Conservation (phyloP, 1,284 basidiomycete species). For the Rhodotorula sp. region DNA sequence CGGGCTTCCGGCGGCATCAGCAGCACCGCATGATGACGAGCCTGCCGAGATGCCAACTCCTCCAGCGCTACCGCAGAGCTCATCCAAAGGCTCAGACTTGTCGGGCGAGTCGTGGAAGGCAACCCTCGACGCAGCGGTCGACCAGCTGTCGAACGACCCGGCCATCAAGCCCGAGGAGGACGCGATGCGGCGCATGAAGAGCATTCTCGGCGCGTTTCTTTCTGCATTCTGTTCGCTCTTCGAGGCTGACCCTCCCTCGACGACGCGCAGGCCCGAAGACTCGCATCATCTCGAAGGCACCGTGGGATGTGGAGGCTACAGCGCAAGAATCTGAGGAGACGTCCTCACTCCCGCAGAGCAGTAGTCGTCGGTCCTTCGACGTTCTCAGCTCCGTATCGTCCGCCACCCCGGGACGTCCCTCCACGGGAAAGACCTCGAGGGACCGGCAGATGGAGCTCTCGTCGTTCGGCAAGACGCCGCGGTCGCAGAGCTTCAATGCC, state of each 20-base stretch:
- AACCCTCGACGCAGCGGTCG: constrained; percentile 12
- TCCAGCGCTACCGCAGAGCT: constrained; percentile 9
- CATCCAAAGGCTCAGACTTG: constrained; percentile 15
- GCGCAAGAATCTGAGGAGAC: neutral
- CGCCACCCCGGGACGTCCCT: constrained; percentile 63
- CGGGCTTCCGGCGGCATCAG: too few species aligned
- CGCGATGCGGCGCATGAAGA: constrained; percentile 34
- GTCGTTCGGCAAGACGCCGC: constrained; percentile 7
- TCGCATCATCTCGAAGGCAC: constrained; percentile 35
- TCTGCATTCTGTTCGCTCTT: too few species aligned
- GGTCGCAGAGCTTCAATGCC: constrained; percentile 27
- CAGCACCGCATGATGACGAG: neutral
- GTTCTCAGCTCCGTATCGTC: constrained; percentile 57
- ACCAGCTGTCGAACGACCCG: constrained; percentile 19
- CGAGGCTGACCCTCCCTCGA: neutral
- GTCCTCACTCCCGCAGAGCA: neutral
- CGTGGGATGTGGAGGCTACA: constrained; percentile 29
- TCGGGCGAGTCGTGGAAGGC: constrained; percentile 27
- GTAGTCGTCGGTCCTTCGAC: constrained; percentile 30
- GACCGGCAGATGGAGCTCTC: constrained; percentile 10
- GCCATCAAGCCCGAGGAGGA: constrained; percentile 18
- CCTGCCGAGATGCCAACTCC: neutral
- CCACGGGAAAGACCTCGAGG: constrained; percentile 54
- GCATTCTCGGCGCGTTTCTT: constrained; percentile 26
- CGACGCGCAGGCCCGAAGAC: constrained; percentile 29